Evolutionary conservation across 2,329 filamentous ascomycete species (phyloP).

Genomic region (Penicillium sp.): DNA sequence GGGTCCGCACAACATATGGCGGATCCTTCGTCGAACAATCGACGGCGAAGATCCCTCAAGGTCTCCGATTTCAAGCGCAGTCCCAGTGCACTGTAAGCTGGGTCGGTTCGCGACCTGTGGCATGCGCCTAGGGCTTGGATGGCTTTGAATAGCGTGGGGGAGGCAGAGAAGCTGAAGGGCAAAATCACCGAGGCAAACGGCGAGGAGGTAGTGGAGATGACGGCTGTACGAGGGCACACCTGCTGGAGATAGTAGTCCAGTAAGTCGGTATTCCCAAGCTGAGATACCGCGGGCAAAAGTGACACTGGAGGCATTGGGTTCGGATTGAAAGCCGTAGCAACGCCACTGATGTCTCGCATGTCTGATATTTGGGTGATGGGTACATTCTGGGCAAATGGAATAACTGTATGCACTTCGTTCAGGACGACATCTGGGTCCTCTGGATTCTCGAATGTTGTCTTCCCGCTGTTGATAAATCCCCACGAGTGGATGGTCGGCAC

Average conservation of each 20-base stretch:
- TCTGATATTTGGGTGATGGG: too few species aligned
- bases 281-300: constrained; percentile 31
- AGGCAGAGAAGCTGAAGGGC: constrained; percentile 40
- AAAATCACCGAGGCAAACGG: constrained; percentile 42
- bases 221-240: constrained; percentile 41
- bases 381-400: constrained; percentile 4
- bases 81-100: constrained; percentile 31
- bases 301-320: constrained; percentile 21
- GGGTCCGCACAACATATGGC: constrained; percentile 30
- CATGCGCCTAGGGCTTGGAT: constrained; percentile 42
- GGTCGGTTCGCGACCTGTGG: constrained; percentile 35
- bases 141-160: constrained; percentile 38
- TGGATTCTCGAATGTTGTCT: constrained; percentile 29
- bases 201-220: constrained; percentile 35
- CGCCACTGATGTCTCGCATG: constrained; percentile 1
- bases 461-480: constrained; percentile 35
- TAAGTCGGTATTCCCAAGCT: constrained; percentile 30
- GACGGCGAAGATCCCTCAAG: constrained; percentile 36
- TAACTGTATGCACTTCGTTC: constrained; percentile 22
- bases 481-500: constrained; percentile 29
- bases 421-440: constrained; percentile 26
- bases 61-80: constrained; percentile 40
- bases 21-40: constrained; percentile 30
- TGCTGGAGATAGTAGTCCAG: constrained; percentile 44
- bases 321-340: constrained; percentile 1